These are phyloP conservation scores for Globisporangium nodosum DNA, from an alignment of 352 stramenopile species.

Conservation along the genomic window DNA sequence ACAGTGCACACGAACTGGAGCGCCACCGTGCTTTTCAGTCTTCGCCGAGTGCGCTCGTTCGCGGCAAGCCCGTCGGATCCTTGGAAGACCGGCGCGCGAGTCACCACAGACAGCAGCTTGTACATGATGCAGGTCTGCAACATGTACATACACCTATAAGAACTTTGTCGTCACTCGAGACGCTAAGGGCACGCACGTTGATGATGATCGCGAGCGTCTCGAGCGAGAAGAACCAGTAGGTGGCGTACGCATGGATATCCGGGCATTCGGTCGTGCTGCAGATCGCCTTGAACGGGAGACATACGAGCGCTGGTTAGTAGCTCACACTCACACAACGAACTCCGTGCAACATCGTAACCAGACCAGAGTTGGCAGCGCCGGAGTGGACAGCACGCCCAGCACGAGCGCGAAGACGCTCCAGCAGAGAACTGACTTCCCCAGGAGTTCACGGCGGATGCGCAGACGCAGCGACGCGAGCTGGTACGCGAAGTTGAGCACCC, in stretches of 20 bases:
- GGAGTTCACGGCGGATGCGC: constrained; percentile 13
- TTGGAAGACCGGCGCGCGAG: neutral
- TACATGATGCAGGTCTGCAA: constrained; percentile 29
- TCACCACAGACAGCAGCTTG: constrained; percentile 17
- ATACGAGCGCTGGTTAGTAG: no score
- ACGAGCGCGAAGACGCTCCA: constrained; percentile 15
- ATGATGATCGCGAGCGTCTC: constrained; percentile 27
- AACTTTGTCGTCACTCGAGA: no score
- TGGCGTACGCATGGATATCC: constrained; percentile 18
- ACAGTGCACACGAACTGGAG: constrained; percentile 18
- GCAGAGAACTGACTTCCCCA: constrained; percentile 11
- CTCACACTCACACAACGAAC: no score
- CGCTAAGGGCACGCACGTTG: constrained; percentile 19
- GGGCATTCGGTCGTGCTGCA: constrained; percentile 28
- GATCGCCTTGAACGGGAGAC: constrained; percentile 16
- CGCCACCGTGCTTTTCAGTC: constrained; percentile 15
- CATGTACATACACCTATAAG: no score
- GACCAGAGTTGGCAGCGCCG: constrained; percentile 37
- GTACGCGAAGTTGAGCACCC: constrained; percentile 41
- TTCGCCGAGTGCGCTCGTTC: constrained; percentile 1
- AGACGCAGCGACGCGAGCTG: constrained; percentile 23
- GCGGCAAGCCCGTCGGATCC: neutral
- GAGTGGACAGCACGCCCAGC: constrained; percentile 30
- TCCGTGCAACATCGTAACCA: neutral
- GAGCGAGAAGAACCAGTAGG: constrained; percentile 38